These are phyloP conservation scores for Kodamaea plutei DNA, from an alignment of 1,139 yeast species.

Conservation along the genomic window DNA sequence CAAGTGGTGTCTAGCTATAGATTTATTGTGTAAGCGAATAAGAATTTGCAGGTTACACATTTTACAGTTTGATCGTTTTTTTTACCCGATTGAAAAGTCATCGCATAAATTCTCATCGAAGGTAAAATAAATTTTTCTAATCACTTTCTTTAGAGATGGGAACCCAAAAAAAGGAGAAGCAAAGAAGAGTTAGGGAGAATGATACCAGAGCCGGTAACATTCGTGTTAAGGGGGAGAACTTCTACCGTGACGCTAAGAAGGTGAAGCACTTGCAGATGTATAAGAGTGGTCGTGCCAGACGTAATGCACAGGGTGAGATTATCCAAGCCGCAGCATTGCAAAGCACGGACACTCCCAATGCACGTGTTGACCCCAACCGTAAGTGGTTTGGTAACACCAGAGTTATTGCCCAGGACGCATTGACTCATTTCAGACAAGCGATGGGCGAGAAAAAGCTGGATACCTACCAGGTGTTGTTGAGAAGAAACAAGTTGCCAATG, in stretches of 20 bases:
- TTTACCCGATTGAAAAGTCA: no score
- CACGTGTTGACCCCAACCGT: conserved; percentile 93
- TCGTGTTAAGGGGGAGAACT: conserved; percentile 94
- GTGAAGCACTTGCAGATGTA: conserved; percentile 90
- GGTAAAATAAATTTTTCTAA: not conserved
- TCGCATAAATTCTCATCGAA: no score
- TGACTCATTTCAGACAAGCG: conserved; percentile 90
- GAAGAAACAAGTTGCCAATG: conserved; percentile 94
- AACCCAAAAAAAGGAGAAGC: conserved; percentile 85
- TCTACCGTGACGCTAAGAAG: conserved; percentile 90
- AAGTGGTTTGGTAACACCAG: conserved; percentile 98
- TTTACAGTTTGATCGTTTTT: no score
- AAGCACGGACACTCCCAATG: conserved; percentile 81
- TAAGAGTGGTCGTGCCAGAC: conserved; percentile 81
- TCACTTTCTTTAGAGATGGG: conserved; percentile 60
- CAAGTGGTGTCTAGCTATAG: no score
- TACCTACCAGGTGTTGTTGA: conserved; percentile 80
- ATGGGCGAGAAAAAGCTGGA: conserved; percentile 84
- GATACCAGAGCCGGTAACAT: conserved; percentile 85
- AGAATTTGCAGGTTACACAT: not conserved
- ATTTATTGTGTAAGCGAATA: no score
- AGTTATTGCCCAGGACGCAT: conserved; percentile 95
- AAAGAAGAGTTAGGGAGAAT: conserved; percentile 77
- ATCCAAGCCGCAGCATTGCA: conserved; percentile 86
- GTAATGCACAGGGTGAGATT: conserved; percentile 85